Conservation (phyloP, 2,329 filamentous ascomycete genomes). For the Phaeosphaeriaceae sp. region DNA sequence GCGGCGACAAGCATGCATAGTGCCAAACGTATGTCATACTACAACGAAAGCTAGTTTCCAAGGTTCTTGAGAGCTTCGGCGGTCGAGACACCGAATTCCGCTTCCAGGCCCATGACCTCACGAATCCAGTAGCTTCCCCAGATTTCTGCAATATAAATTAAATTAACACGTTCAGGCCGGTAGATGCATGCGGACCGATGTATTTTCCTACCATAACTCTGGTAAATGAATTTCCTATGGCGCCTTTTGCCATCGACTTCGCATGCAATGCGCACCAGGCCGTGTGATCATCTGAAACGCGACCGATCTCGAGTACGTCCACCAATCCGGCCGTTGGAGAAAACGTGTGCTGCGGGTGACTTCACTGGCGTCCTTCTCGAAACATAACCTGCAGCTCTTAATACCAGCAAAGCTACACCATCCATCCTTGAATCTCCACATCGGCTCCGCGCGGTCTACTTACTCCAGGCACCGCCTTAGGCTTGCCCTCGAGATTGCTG, state of each 20-base stretch:
- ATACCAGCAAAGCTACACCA: slow-evolving; percentile 14
- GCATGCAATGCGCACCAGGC: not conserved
- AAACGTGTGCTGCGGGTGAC: slow-evolving; percentile 3
- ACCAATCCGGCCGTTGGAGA: slow-evolving; percentile 2
- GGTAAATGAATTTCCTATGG: slow-evolving; percentile 16
- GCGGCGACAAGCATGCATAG: not conserved
- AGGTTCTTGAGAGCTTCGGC: not conserved
- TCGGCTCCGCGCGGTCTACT: not conserved
- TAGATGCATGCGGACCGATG: slow-evolving; percentile 14
- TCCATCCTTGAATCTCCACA: slow-evolving; percentile 21
- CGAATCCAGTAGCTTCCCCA: slow-evolving; percentile 3
- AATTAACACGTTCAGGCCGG: slow-evolving; percentile 10
- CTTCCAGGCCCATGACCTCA: slow-evolving; percentile 5
- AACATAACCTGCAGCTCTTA: slow-evolving; percentile 16
- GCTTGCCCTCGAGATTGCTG: not conserved
- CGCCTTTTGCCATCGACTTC: slow-evolving; percentile 3
- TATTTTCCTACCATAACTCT: slow-evolving; percentile 7
- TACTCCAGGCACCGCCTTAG: not conserved
- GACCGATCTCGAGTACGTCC: slow-evolving; percentile 6
- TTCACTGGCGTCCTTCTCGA: slow-evolving; percentile 11
- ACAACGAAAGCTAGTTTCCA: not conserved
- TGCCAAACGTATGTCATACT: slow-evolving; percentile 1
- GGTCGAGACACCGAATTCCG: not conserved
- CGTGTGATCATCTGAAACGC: slow-evolving; percentile 19
- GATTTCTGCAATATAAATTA: slow-evolving; percentile 7